phyloP scores from a whole-genome alignment of 331 rosid species.

The Malus hybrid region DNA sequence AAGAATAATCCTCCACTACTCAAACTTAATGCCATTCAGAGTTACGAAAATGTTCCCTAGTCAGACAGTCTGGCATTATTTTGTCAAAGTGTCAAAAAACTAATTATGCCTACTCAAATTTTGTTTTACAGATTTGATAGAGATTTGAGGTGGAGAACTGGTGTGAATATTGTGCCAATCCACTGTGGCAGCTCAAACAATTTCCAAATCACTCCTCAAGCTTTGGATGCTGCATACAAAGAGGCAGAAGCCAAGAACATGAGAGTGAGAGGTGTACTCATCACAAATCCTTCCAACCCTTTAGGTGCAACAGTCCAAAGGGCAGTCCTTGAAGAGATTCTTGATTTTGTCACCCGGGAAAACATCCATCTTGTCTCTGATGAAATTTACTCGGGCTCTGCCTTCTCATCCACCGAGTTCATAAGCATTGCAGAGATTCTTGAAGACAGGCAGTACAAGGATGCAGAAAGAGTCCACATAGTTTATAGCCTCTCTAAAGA shows the following conservation, averaged over 20 bases:
- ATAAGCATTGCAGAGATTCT: slow-evolving; percentile 67
- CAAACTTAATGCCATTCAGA: not conserved
- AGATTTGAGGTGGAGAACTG: slow-evolving; percentile 95
- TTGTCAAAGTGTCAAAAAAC: not conserved
- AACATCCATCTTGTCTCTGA: slow-evolving; percentile 92
- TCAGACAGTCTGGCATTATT: not conserved
- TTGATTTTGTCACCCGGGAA: slow-evolving; percentile 54
- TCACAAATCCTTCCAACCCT: slow-evolving; percentile 93
- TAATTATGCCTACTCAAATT: not conserved
- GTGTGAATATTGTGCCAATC: slow-evolving; percentile 77
- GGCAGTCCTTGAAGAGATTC: slow-evolving; percentile 43
- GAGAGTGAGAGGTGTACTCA: slow-evolving; percentile 61
- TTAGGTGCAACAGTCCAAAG: slow-evolving; percentile 62
- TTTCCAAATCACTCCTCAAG: slow-evolving; percentile 65
- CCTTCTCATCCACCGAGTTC: slow-evolving; percentile 57
- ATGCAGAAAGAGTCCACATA: slow-evolving; percentile 78
- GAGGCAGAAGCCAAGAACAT: slow-evolving; percentile 40
- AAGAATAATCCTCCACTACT: not conserved
- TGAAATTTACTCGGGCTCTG: slow-evolving; percentile 92
- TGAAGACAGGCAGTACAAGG: slow-evolving; percentile 22
- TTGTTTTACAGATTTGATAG: slow-evolving; percentile 64
- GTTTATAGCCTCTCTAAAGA: slow-evolving; percentile 94
- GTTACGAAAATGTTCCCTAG: not conserved
- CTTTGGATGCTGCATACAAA: slow-evolving; percentile 58
- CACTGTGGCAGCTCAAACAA: slow-evolving; percentile 75